A percentile compares a stretch with the other conserved stretches of the same genome.
These are phyloP conservation scores for Hymenoscyphus linearis DNA, from an alignment of 2,329 filamentous ascomycete species.

Conservation along the genomic window DNA sequence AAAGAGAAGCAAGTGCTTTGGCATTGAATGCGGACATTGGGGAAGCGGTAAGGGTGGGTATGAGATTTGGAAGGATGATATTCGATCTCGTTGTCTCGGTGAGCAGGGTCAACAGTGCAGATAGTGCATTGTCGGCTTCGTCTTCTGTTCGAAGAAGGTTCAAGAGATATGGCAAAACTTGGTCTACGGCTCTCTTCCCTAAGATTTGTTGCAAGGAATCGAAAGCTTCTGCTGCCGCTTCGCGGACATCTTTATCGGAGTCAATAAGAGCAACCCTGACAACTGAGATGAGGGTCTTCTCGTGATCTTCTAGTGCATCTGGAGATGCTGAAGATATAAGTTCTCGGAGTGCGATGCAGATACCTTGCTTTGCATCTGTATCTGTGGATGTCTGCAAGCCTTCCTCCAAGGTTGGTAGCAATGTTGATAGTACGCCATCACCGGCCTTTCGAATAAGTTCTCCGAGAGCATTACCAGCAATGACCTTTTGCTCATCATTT, in stretches of 20 bases:
- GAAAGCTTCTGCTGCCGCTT: conserved; percentile 95
- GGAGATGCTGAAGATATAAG: conserved; percentile 83
- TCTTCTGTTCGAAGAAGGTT: conserved; percentile 81
- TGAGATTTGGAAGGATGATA: conserved; percentile 91
- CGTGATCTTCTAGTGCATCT: conserved; percentile 87
- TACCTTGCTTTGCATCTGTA: conserved; percentile 90
- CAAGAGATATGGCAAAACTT: conserved; percentile 88
- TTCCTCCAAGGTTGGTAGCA: conserved; percentile 88
- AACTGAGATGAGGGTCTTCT: conserved; percentile 90
- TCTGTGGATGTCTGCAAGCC: conserved; percentile 84
- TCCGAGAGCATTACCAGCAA: conserved; percentile 93
- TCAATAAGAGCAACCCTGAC: conserved; percentile 91
- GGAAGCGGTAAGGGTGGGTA: conserved; percentile 83
- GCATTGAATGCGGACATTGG: conserved; percentile 95
- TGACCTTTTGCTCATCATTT: conserved; percentile 98
- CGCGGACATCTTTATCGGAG: conserved; percentile 80
- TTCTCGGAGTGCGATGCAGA: conserved; percentile 92
- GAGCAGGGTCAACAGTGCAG: conserved; percentile 86
- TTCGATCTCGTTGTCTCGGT: conserved; percentile 92
- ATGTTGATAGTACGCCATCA: conserved; percentile 80
- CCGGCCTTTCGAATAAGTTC: conserved; percentile 96
- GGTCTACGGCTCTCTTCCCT: conserved; percentile 90
- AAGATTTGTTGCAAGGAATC: conserved; percentile 90
- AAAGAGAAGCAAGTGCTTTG: conserved; percentile 84
- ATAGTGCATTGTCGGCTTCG: conserved; percentile 85